Percentiles rank a stretch among this genome's conserved stretches.
Evolutionary conservation across 257 asterid genomes (phyloP).

Genomic region (Dorcoceras hygrometricum): DNA sequence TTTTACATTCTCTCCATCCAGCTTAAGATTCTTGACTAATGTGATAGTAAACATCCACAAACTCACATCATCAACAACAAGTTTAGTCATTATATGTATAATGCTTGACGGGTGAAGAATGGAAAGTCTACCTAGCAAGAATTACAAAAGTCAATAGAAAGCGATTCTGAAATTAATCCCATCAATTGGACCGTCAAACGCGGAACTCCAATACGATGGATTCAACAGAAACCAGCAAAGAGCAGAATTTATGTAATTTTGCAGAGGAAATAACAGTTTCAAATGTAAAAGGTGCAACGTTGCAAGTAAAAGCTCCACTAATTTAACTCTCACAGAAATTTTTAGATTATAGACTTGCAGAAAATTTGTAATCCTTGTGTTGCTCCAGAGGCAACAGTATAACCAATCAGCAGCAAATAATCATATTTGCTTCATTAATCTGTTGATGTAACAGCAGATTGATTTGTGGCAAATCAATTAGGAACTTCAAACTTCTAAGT

Average conservation of each 20-base stretch:
- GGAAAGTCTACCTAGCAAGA: background rate
- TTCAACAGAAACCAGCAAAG: background rate
- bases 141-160: too few relatives aligned
- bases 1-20: background rate
- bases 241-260: background rate
- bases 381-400: slow-evolving; percentile 5
- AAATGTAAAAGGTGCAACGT: background rate
- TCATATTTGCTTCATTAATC: background rate
- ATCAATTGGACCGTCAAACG: too few relatives aligned
- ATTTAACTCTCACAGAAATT: background rate
- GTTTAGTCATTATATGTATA: background rate
- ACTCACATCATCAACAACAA: background rate
- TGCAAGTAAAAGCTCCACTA: background rate
- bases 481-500: background rate
- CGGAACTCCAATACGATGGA: too few relatives aligned
- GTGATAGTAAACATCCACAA: background rate
- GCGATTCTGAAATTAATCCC: too few relatives aligned
- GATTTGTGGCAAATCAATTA: background rate
- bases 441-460: background rate
- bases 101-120: background rate
- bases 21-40: background rate
- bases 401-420: slow-evolving; percentile 5
- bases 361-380: background rate
- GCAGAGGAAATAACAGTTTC: background rate
- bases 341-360: background rate